Evolutionary conservation across 1,284 basidiomycete species (phyloP).

Genomic region (Sanghuangporus sanghuang): DNA sequence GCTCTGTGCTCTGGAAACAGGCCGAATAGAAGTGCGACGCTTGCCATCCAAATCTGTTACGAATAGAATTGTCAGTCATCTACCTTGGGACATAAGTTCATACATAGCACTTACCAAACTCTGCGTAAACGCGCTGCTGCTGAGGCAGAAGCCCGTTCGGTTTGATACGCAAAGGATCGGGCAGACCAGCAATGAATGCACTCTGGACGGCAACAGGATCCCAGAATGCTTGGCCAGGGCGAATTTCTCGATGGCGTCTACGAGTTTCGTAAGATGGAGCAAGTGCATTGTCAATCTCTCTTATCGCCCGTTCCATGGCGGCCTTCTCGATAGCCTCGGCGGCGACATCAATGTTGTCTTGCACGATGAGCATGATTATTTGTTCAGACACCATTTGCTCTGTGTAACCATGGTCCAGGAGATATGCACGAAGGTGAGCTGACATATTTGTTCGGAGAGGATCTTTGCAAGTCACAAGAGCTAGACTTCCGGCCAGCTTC

Average conservation of each 20-base stretch:
- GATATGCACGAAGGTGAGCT: constrained; percentile 78
- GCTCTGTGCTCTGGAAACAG: constrained; percentile 59
- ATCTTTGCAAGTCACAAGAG: constrained; percentile 98
- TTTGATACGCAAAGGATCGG: constrained; percentile 87
- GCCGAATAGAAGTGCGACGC: constrained; percentile 41
- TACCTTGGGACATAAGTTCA: neutral
- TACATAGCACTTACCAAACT: constrained; percentile 60
- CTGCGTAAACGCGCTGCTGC: constrained; percentile 92
- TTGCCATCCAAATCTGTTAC: constrained; percentile 45
- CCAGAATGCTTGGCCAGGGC: constrained; percentile 78
- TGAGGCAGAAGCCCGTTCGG: constrained; percentile 76
- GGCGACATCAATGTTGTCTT: constrained; percentile 92
- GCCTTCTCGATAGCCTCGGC: constrained; percentile 96
- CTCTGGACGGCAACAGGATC: constrained; percentile 71
- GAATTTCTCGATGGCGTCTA: constrained; percentile 83
- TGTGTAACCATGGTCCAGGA: constrained; percentile 82
- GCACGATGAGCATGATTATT: constrained; percentile 76
- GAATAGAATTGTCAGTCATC: neutral
- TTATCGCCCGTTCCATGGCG: constrained; percentile 93
- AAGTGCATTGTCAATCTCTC: constrained; percentile 94
- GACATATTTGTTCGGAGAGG: constrained; percentile 91
- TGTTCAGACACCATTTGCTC: constrained; percentile 73
- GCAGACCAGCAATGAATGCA: constrained; percentile 76
- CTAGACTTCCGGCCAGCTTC: constrained; percentile 94
- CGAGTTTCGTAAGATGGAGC: constrained; percentile 78